A percentile compares a stretch with the other conserved stretches of the same genome.
These are phyloP conservation scores for Wickerhamiella qilinensis DNA, from an alignment of 805 yeast genomes.

Conservation along the genomic window DNA sequence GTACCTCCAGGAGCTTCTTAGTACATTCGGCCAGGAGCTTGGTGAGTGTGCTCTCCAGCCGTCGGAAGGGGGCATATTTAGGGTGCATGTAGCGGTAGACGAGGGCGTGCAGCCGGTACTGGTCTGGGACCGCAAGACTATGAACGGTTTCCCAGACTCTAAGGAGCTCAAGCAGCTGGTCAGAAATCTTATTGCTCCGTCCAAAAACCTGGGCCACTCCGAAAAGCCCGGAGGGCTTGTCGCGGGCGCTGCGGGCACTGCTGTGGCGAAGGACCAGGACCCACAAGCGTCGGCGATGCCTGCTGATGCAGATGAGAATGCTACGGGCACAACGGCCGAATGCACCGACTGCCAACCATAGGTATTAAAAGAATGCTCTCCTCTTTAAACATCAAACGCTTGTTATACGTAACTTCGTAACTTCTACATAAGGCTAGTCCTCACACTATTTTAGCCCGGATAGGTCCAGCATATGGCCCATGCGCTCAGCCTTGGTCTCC, in stretches of 20 bases:
- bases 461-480: conserved; percentile 76
- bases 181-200: conserved; percentile 42
- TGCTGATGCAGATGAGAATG: too few relatives aligned
- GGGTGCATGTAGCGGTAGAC: conserved; percentile 32
- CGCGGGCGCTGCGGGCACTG: too few relatives aligned
- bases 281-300: too few relatives aligned
- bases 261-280: too few relatives aligned
- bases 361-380: too few relatives aligned
- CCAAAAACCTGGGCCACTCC: conserved; percentile 43
- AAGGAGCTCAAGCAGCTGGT: conserved; percentile 57
- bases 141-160: conserved; percentile 78
- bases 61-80: conserved; percentile 39
- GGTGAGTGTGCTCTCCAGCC: conserved; percentile 41
- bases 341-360: too few relatives aligned
- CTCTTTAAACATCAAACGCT: too few relatives aligned
- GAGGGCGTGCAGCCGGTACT: conserved; percentile 20
- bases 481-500: conserved; percentile 84
- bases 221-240: conserved; percentile 23
- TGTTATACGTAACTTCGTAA: background rate
- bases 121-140: conserved; percentile 44
- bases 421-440: too few relatives aligned
- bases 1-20: conserved; percentile 74
- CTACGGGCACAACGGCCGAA: too few relatives aligned
- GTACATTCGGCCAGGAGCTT: conserved; percentile 48
- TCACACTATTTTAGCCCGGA: background rate